A percentile compares a stretch with the other conserved stretches of the same genome.
Conservation (phyloP, 495 filamentous ascomycete species). For the Acidomyces sp. region DNA sequence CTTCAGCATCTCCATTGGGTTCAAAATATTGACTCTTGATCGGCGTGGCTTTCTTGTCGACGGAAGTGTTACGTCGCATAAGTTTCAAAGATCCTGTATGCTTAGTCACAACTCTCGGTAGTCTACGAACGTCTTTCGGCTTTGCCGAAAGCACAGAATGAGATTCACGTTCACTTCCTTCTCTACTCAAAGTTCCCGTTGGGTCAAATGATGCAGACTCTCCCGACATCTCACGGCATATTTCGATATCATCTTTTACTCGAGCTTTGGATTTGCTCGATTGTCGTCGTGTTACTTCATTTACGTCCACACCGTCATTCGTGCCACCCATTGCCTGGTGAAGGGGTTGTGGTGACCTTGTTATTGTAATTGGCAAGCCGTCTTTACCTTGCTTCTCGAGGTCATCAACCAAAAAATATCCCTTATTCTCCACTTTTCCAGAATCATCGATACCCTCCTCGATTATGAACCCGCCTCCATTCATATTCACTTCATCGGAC, state of each 20-base stretch:
- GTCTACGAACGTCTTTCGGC: background rate
- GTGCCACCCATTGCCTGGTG: slow-evolving; percentile 13
- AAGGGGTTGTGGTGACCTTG: slow-evolving; percentile 24
- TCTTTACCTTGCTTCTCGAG: slow-evolving; percentile 1
- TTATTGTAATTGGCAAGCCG: slow-evolving; percentile 18
- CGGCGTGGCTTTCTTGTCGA: slow-evolving; percentile 21
- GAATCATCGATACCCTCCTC: slow-evolving; percentile 9
- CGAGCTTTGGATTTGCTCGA: background rate
- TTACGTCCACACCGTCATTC: slow-evolving; percentile 9
- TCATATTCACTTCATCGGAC: slow-evolving; percentile 5
- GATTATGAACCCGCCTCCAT: slow-evolving; percentile 12
- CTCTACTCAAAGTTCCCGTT: background rate
- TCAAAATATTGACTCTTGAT: slow-evolving; percentile 29
- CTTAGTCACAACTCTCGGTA: slow-evolving; percentile 1
- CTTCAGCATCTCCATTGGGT: slow-evolving; percentile 16
- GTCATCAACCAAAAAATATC: slow-evolving; percentile 15
- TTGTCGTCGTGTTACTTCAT: background rate
- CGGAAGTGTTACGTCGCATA: slow-evolving; percentile 21
- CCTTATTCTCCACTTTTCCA: background rate
- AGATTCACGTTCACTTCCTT: background rate
- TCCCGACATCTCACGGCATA: too few species aligned
- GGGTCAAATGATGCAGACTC: background rate
- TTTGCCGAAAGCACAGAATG: slow-evolving; percentile 1
- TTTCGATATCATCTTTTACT: slow-evolving; percentile 4
- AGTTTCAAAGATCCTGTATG: slow-evolving; percentile 6